Evolutionary conservation across 2,329 filamentous ascomycete species (phyloP), one percentile per base, ranked within the genome.

Genomic region (Chaetomiaceae sp.): DNA sequence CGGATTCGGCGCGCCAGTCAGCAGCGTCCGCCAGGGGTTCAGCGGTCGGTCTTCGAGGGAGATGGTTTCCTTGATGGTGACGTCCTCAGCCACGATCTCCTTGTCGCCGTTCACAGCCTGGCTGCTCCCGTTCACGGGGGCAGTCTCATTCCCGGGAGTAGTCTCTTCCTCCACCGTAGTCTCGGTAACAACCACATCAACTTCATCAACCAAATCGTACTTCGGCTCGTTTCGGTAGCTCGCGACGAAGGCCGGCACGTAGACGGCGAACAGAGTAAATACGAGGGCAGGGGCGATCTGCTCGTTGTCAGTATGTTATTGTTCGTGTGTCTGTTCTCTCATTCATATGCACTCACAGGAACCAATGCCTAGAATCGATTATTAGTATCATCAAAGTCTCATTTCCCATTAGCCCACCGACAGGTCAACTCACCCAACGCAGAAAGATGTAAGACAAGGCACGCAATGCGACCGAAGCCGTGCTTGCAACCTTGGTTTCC

Each of bases 1-100:
- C 6, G 84, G 78, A 56, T 81, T 88, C 1, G 93, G 91, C 0
- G 84, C 68, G 3, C 93, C 93, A 3, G 79, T 79, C 19, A 94
- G 67, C 6, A 97, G 69, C 3, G 87, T 86, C 53, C 74, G 76
- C 54, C 84, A 68, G 1, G 78, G 68, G 18, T 72, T 72, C 2
- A 77, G 64, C 11, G 76, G 70, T 56, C 77, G 77, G 58, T 83
- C 71, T 41, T 76, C 69, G 14, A 85, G 57, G 10, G 79, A 60
- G 4, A 86, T 65, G 1, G 75, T 82, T 61, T 89, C 83, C 47
- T 80, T 62, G 19, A 88, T 68, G 22, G 79, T 74, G 29, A 88
- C 68, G 48, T 80, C 70, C 46, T 54, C 49, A 6, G 48, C 43
- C 15, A 54, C 45, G 10, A 56, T 20, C 19, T 54, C 47, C 32